Evolutionary conservation across 306 rosid genomes (phyloP), one percentile per base, ranked within the genome.

Genomic region (Gastrolobium villosum): DNA sequence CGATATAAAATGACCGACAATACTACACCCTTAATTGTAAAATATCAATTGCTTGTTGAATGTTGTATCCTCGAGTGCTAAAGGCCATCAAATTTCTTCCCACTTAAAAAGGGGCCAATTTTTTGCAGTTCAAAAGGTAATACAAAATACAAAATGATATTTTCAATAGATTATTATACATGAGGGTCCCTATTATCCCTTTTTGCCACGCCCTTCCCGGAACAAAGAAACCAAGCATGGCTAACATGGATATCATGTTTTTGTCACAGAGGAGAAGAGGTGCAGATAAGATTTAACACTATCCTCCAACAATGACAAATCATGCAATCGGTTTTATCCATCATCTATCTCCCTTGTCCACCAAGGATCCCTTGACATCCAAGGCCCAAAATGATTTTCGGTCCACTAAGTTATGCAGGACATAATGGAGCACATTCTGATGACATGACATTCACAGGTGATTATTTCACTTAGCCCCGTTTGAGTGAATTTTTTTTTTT

Each of bases 221-320:
- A 87, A 70, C 84, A 82, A 84, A 65, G 65, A 77, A 82, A 76
- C 84, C 79, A 82, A 82, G 89, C 94, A 86, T 87, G 91, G 84
- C 82, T 87, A 84, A 79, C 90, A 80, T 52, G 52, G 41, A 83
- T 80, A 83, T 84, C 82, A 63, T 74, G 86, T 76, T 80, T 61
- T 73, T 72, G 68, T 84, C 84, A 82, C 65, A 41, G 70, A 72
- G 64, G 56, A 65, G 65, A 70, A 76, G 77, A 81, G 60, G 75
- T 72, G 87, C 72, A 69, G 73, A 59, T 49, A 81, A 69, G 71
- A 83, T 76, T 62, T 30, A 45, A 78, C 76, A 75, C 65, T 39
- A 44, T 67, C 56, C 40, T 73, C 72, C 61, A 73, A 73, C 65
- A 65, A 75, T 59, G 77, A 83, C 59, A 75, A 36, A 55, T 60